phyloP scores from a whole-genome alignment of 352 stramenopile genomes.

The Blastocystis sp. region DNA sequence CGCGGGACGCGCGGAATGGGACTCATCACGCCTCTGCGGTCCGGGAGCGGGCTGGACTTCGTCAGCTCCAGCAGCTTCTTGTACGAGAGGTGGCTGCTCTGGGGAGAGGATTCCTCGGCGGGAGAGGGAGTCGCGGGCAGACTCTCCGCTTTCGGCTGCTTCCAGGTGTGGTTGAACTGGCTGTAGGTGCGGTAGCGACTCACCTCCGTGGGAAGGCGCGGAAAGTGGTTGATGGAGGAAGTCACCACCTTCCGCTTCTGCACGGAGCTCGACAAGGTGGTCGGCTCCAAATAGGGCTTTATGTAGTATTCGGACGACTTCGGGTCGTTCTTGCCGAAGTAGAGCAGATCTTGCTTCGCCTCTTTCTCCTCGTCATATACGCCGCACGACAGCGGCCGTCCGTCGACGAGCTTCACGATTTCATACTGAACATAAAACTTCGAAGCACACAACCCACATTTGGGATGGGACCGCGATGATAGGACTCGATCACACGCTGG shows the following conservation, averaged over 20 bases:
- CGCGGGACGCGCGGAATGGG: conserved; percentile 38
- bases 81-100: conserved; percentile 35
- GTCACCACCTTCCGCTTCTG: conserved; percentile 57
- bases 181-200: conserved; percentile 63
- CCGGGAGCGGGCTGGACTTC: not conserved
- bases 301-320: conserved; percentile 28
- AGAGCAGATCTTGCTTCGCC: conserved; percentile 57
- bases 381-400: conserved; percentile 50
- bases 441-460: not conserved
- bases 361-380: conserved; percentile 67
- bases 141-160: conserved; percentile 10
- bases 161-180: conserved; percentile 65
- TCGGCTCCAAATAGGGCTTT: conserved; percentile 66
- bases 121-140: not conserved
- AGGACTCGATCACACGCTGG: conserved; percentile 29
- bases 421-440: conserved; percentile 26
- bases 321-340: conserved; percentile 22
- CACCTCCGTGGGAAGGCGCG: conserved; percentile 63
- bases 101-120: not conserved
- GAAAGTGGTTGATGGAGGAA: conserved; percentile 39
- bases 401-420: conserved; percentile 9
- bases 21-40: conserved; percentile 32
- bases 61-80: conserved; percentile 5
- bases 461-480: conserved; percentile 46
- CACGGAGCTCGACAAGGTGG: conserved; percentile 43